Base-by-base conservation (phyloP, 2,329 filamentous ascomycete species). In the Penicillium brasilianum region DNA sequence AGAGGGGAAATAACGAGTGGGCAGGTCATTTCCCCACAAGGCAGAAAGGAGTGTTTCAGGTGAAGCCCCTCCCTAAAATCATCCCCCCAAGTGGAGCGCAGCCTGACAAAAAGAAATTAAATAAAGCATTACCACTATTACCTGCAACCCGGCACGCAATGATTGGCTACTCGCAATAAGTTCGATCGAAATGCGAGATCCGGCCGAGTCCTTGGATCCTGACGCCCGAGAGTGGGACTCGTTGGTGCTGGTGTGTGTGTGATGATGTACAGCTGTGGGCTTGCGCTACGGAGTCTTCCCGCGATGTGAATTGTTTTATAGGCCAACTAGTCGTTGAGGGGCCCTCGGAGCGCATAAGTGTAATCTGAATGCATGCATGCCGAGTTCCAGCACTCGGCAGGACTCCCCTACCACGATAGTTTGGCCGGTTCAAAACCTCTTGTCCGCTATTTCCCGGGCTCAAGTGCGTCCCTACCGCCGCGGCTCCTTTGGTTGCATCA, bases 41-140 rank as follows among this genome's bases (percentile, higher is more conserved):
- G 61, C 54, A 43, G 44, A 55, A 53, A 53, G 52, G 59, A 54
- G 58, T 66, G 64, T 67, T 66, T 68, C 66, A 68, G 57, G 50
- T 61, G 50, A 36, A 37, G 25, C 14, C 36, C 43, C 39, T 43
- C 39, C 18, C 39, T 18, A 20, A 43, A 28, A 16, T 13, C 22
- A 28, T 1, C 18, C 18, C 41, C 20, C 43, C 6, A 46, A 59
- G 65, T 67, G 65, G 65, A 66, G 58, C 46, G 4, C 36, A 28
- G 55, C 51, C 58, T 62, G 64, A 66, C 61, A 57, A 64, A 37
- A 51, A 28, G 6, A 28, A 28, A 28, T n/a, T n/a, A n/a, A n/a
- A n/a, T n/a, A n/a, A n/a, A n/a, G n/a, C n/a, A n/a, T n/a, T n/a
- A 51, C 30, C 8, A 20, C 16, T 13, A 8, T 36, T 32, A 18